These are phyloP conservation scores for Calonectria honghensis DNA, from an alignment of 2,329 filamentous ascomycete genomes.

Conservation along the genomic window DNA sequence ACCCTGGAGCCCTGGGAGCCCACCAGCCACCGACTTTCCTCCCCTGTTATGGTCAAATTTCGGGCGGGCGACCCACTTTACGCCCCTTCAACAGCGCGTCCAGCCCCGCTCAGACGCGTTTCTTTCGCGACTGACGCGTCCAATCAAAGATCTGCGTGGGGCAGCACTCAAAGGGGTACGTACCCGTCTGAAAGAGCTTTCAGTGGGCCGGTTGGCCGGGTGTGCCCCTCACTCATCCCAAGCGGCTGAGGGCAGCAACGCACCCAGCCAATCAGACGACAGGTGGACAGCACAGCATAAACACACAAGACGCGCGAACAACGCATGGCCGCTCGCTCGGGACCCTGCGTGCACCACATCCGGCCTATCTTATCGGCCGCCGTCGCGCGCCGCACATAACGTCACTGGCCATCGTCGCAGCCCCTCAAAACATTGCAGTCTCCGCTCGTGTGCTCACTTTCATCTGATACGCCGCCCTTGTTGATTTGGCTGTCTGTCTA, in stretches of 20 bases:
- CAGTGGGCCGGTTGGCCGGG: neutral
- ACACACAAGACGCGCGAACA: constrained; percentile 36
- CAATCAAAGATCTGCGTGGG: constrained; percentile 48
- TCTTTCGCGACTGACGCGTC: constrained; percentile 54
- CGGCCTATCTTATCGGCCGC: constrained; percentile 35
- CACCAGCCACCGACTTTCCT: constrained; percentile 53
- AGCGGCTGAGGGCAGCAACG: neutral
- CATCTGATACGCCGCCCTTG: constrained; percentile 34
- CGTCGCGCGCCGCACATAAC: constrained; percentile 22
- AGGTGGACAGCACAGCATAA: constrained; percentile 41
- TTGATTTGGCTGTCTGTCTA: constrained; percentile 29
- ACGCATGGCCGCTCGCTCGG: constrained; percentile 27
- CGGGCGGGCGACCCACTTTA: constrained; percentile 46
- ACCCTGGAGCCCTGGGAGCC: constrained; percentile 51
- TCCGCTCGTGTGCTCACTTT: constrained; percentile 35
- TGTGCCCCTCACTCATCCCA: constrained; percentile 31
- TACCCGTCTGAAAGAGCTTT: constrained; percentile 21
- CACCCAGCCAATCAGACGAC: constrained; percentile 32
- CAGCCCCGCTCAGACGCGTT: constrained; percentile 53
- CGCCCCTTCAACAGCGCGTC: constrained; percentile 48
- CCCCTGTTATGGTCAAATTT: constrained; percentile 43
- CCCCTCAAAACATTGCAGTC: constrained; percentile 31
- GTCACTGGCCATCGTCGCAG: constrained; percentile 31
- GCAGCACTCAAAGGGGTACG: constrained; percentile 17
- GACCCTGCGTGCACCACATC: constrained; percentile 26